phyloP scores from a whole-genome alignment of 2,329 filamentous ascomycete genomes.

The Penicillium sp. region DNA sequence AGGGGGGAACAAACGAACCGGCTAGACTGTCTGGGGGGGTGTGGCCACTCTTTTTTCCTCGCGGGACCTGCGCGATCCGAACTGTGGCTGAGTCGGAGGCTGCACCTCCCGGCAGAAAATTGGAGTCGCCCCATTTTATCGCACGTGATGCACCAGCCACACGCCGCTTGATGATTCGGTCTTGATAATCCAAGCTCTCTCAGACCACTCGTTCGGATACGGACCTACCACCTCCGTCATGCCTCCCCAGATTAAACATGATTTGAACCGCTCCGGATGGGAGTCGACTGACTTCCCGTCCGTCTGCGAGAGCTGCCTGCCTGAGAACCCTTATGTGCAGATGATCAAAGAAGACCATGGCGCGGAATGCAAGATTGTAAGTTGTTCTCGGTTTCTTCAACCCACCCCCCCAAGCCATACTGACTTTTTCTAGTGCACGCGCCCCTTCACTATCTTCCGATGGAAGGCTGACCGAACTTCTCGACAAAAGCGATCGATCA shows the following conservation, averaged over 20 bases:
- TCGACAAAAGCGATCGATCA: constrained; percentile 89
- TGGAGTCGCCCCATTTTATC: constrained; percentile 15
- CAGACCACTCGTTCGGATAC: not conserved
- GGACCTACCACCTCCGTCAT: constrained; percentile 20
- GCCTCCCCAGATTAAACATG: constrained; percentile 94
- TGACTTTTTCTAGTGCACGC: constrained; percentile 63
- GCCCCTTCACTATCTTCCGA: constrained; percentile 92
- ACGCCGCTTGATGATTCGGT: constrained; percentile 7
- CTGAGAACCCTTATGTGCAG: constrained; percentile 96
- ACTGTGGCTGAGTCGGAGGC: constrained; percentile 21
- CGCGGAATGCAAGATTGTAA: constrained; percentile 72
- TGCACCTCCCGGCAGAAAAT: constrained; percentile 10
- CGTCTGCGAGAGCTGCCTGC: constrained; percentile 80
- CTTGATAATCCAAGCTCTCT: constrained; percentile 12
- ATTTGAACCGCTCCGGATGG: constrained; percentile 93
- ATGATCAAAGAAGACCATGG: constrained; percentile 98
- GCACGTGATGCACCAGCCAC: constrained; percentile 18
- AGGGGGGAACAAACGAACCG: constrained; percentile 1
- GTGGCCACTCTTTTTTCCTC: constrained; percentile 9
- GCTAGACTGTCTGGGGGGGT: constrained; percentile 14
- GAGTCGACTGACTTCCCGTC: constrained; percentile 66
- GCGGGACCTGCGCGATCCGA: constrained; percentile 18
- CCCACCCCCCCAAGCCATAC: not conserved
- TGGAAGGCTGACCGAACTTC: constrained; percentile 93
- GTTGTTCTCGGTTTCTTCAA: constrained; percentile 18